These are phyloP conservation scores for Backusella tarrabulga DNA, from an alignment of 192 early-diverging fungal species.

Conservation along the genomic window DNA sequence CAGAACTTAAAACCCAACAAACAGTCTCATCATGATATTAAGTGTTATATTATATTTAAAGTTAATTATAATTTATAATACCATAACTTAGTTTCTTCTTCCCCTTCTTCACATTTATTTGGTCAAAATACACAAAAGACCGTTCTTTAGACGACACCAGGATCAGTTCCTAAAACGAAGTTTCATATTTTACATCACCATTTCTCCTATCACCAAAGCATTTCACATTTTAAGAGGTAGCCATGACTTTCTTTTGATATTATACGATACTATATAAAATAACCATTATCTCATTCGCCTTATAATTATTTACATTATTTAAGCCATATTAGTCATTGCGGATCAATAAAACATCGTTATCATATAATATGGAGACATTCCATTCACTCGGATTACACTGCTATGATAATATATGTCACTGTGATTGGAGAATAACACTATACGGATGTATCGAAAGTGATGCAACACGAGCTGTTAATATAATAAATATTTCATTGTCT, in stretches of 20 bases:
- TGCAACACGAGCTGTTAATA: conserved; percentile 13
- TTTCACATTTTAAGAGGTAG: background rate
- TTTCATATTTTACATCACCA: no score
- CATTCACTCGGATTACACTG: background rate
- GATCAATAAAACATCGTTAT: background rate
- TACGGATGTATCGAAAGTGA: conserved; percentile 17
- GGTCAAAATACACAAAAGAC: background rate
- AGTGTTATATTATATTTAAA: background rate
- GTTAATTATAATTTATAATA: background rate
- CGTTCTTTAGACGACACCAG: background rate
- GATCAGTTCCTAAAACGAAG: no score
- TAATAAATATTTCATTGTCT: conserved; percentile 18
- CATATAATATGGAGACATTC: background rate
- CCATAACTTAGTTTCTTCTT: background rate
- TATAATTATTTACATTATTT: background rate
- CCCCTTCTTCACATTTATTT: background rate
- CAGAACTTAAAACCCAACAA: background rate
- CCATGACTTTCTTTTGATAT: background rate
- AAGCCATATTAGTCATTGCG: background rate
- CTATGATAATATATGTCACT: conserved; percentile 4
- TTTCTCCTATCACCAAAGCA: background rate
- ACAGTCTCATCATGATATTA: background rate
- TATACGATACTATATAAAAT: background rate
- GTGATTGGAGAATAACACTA: conserved; percentile 19
- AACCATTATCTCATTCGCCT: background rate